These are phyloP conservation scores for Nissolia schottii DNA, from an alignment of 306 rosid genomes.

Conservation along the genomic window DNA sequence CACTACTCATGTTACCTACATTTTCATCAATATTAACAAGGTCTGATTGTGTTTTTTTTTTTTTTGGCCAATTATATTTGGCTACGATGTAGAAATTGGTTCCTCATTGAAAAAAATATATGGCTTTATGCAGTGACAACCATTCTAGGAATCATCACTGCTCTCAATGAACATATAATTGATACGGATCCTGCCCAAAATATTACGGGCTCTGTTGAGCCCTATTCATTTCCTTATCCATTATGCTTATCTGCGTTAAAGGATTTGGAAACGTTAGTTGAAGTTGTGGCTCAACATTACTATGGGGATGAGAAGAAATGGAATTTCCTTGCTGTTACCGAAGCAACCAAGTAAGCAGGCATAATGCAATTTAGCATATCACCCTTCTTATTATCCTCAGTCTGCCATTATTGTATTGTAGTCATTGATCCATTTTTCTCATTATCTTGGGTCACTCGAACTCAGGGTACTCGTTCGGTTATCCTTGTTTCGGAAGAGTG, in stretches of 20 bases:
- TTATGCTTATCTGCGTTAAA: constrained; percentile 85
- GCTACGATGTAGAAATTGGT: neutral
- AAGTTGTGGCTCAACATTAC: constrained; percentile 85
- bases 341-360: constrained; percentile 73
- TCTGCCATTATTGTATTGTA: neutral
- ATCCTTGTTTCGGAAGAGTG: constrained; percentile 77
- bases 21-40: neutral
- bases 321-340: constrained; percentile 89
- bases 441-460: constrained; percentile 28
- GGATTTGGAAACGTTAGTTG: constrained; percentile 86
- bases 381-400: constrained; percentile 14
- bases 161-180: constrained; percentile 82
- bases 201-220: constrained; percentile 39
- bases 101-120: constrained; percentile 13
- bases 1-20: neutral
- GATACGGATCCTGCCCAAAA: constrained; percentile 52
- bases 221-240: constrained; percentile 63
- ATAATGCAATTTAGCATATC: constrained; percentile 4
- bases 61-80: constrained; percentile 1
- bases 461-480: constrained; percentile 79
- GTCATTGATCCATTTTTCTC: constrained; percentile 13
- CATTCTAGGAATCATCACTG: constrained; percentile 74
- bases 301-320: constrained; percentile 85
- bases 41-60: neutral
- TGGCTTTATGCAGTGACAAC: constrained; percentile 70